Base-by-base conservation (phyloP, 1,284 basidiomycete species). In the Anthracocystis setariae region DNA sequence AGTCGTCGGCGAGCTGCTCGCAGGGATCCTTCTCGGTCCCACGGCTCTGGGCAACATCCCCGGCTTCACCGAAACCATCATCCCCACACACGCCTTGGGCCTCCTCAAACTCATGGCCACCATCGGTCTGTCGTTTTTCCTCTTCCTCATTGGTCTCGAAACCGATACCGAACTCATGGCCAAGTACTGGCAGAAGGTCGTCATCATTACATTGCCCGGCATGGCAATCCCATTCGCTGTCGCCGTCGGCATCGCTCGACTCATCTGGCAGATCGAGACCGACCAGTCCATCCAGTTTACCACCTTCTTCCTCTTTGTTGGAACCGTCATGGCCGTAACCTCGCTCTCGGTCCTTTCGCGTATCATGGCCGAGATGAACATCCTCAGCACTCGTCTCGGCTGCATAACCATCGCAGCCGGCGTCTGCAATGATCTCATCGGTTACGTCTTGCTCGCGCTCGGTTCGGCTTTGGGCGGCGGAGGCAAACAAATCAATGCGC, bases 251-350 rank as follows among this genome's bases (percentile, higher is more conserved):
- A 62, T 78, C 43, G 52, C 76, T 4, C 64, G 65, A 9, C 56
- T 77, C 38, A 58, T 77, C 43, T 77, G 62, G 59, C 48, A 63
- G 23, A 15, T 62, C 18, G 61, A 67, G 20, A 74, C 70, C 8
- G 74, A 74, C 18, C 58, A 61, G 18, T 60, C 72, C 21, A 55
- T 69, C 50, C 51, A 63, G 37, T 77, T 77, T 42, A 71, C 74
- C 32, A 74, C 74, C 37, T 76, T 77, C 43, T 71, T 77, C 50
- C 65, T 76, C 54, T 77, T 77, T 43, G 73, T 77, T 12, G 76
- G 62, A 46, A 77, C 76, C 8, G 69, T 73, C 33, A 77, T 77
- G 76, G 72, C 74, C 13, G 76, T 77, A 23, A 77, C 76, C 12
- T 64, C 60, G 23, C 60, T 77, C 9, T 62, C 58, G 37, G 72